Conservation (phyloP, 331 rosid genomes). For the Acacia concinna region DNA sequence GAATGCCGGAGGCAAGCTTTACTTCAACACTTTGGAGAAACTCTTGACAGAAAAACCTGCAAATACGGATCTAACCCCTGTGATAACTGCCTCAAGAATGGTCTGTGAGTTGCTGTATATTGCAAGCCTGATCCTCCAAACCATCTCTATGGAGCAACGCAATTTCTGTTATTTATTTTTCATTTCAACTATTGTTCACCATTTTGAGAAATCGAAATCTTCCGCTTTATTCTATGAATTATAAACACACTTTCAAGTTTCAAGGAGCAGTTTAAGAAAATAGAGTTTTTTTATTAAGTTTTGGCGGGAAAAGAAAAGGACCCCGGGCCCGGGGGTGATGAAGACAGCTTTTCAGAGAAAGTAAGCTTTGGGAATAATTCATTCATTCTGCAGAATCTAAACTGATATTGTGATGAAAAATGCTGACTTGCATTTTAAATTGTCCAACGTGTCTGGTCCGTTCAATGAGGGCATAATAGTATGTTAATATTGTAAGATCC, state of each 20-base stretch:
- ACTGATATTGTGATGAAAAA: neutral
- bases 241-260: neutral
- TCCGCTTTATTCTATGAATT: neutral
- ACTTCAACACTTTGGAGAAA: constrained; percentile 87
- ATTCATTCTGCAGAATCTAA: neutral
- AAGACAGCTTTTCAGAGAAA: neutral
- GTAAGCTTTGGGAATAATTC: neutral
- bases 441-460: neutral
- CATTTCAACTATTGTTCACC: constrained; percentile 15
- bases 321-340: neutral
- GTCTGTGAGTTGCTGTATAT: constrained; percentile 39
- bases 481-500: neutral
- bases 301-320: neutral
- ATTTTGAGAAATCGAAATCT: constrained; percentile 23
- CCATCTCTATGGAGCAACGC: constrained; percentile 5
- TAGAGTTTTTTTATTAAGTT: neutral
- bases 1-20: constrained; percentile 85
- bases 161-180: neutral
- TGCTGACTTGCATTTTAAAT: neutral
- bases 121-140: constrained; percentile 22
- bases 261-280: neutral
- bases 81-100: constrained; percentile 78
- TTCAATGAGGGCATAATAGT: neutral
- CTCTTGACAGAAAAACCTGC: constrained; percentile 66
- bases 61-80: constrained; percentile 82